Conservation (phyloP, 306 rosid genomes). For the Cucumis cinereus region DNA sequence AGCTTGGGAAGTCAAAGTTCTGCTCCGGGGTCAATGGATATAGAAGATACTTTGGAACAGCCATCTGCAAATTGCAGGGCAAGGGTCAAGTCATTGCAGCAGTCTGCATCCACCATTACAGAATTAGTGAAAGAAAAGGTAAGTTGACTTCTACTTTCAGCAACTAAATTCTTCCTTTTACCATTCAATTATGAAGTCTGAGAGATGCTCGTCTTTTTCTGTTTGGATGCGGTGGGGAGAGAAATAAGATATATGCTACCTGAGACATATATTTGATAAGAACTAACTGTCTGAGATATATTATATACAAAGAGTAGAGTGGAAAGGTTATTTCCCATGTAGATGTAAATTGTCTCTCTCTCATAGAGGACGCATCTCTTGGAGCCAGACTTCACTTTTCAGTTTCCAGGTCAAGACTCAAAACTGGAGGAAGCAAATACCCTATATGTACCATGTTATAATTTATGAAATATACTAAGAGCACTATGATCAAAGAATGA, state of each 20-base stretch:
- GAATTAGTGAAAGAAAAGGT: slow-evolving; percentile 84
- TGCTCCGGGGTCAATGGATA: slow-evolving; percentile 83
- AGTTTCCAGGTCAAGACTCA: not conserved
- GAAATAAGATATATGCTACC: not conserved
- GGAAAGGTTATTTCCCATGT: not conserved
- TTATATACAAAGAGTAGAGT: not conserved
- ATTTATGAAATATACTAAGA: not conserved
- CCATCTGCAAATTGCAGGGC: slow-evolving; percentile 73
- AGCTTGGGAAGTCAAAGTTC: slow-evolving; percentile 85
- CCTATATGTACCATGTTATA: not conserved
- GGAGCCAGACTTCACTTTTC: not conserved
- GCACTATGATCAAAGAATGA: not conserved
- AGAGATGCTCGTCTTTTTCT: not conserved
- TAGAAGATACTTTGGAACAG: slow-evolving; percentile 53
- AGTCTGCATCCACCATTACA: slow-evolving; percentile 62
- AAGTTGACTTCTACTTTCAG: slow-evolving; percentile 1
- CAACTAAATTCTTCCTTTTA: not conserved
- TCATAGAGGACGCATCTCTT: not conserved
- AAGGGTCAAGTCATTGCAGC: slow-evolving; percentile 70
- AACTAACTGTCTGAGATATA: not conserved
- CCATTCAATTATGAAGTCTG: not conserved
- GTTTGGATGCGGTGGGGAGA: not conserved
- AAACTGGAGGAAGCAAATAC: not conserved
- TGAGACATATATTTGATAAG: not conserved
- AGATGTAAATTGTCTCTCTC: not conserved